Conservation (phyloP, 2,329 filamentous ascomycete species). For the Nannizzia gypsea region DNA sequence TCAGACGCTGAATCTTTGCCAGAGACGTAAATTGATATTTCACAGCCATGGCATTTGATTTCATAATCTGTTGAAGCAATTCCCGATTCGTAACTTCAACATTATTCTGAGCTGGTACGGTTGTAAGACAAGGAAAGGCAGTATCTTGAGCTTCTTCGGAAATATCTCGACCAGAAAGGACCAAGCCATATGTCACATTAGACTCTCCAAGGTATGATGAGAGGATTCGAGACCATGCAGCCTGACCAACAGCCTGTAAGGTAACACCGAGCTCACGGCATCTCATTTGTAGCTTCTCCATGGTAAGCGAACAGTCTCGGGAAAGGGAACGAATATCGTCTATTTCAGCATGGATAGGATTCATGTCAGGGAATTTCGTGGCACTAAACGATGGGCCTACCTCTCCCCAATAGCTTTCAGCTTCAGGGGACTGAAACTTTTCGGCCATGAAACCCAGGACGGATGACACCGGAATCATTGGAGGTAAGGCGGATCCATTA, state of each 20-base stretch:
- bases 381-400: conserved; percentile 44
- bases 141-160: conserved; percentile 47
- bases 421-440: conserved; percentile 21
- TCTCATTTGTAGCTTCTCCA: conserved; percentile 41
- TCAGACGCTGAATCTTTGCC: conserved; percentile 58
- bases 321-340: conserved; percentile 26
- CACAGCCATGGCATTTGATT: conserved; percentile 51
- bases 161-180: conserved; percentile 60
- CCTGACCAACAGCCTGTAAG: conserved; percentile 63
- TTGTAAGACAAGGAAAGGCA: conserved; percentile 70
- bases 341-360: conserved; percentile 42
- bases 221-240: conserved; percentile 65
- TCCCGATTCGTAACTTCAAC: conserved; percentile 44
- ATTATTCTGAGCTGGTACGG: conserved; percentile 58
- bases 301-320: conserved; percentile 29
- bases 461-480: conserved; percentile 28
- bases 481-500: conserved; percentile 16
- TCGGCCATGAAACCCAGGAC: conserved; percentile 37
- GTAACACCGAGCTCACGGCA: conserved; percentile 54
- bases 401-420: conserved; percentile 51
- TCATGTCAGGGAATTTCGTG: conserved; percentile 65
- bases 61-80: conserved; percentile 53
- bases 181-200: conserved; percentile 64
- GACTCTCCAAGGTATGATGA: conserved; percentile 65
- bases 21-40: conserved; percentile 63